Evolutionary conservation across 78 protist genomes (phyloP).

Genomic region (Creolimax fragrantissima): DNA sequence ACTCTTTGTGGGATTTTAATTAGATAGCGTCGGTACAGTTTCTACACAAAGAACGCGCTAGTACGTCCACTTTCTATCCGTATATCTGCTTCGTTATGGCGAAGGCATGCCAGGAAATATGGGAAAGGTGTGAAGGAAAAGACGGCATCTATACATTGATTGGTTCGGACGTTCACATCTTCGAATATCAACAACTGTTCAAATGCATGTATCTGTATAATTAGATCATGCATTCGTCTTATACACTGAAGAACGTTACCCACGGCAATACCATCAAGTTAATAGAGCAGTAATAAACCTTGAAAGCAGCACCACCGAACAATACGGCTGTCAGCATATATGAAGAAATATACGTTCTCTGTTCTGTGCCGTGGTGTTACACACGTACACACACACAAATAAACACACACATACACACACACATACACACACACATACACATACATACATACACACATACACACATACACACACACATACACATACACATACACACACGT

Average conservation of each 20-base stretch:
- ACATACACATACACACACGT: neutral
- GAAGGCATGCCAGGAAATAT: no score
- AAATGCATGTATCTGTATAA: no score
- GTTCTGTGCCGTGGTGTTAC: no score
- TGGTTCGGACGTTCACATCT: no score
- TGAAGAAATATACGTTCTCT: neutral
- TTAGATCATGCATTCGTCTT: neutral
- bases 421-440: neutral
- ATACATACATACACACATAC: conserved; percentile 12
- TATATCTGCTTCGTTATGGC: no score
- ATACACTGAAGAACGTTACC: neutral
- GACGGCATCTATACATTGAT: no score
- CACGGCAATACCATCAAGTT: neutral
- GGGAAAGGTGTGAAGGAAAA: no score
- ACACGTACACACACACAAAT: neutral
- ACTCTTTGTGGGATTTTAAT: no score
- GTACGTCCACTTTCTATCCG: no score
- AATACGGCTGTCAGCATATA: neutral
- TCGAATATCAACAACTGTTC: no score
- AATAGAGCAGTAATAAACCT: neutral
- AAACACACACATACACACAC: neutral
- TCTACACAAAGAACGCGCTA: no score
- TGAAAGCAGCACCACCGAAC: neutral
- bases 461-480: conserved; percentile 9
- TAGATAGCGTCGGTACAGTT: no score